Percentiles rank a stretch among this genome's conserved stretches.
Evolutionary conservation across 1,139 yeast genomes (phyloP).

Genomic region (Nakaseomyces nivariensis): DNA sequence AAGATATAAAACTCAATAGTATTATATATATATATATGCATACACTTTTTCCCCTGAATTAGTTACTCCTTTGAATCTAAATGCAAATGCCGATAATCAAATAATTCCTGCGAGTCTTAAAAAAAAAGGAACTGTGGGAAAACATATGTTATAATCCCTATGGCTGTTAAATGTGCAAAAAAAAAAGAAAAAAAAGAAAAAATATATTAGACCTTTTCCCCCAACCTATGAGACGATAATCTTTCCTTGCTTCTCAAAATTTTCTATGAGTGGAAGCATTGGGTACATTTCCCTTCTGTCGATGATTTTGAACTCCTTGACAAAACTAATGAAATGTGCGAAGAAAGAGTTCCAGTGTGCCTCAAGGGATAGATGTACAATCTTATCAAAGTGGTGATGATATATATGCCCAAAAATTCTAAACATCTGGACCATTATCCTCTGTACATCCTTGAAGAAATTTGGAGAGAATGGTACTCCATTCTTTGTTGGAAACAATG

Average conservation of each 20-base stretch:
- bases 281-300: constrained; percentile 78
- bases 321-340: constrained; percentile 87
- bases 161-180: too few relatives aligned
- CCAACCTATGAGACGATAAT: constrained; percentile 30
- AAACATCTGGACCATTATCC: constrained; percentile 85
- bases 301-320: constrained; percentile 71
- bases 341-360: constrained; percentile 98
- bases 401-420: constrained; percentile 94
- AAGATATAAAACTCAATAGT: too few relatives aligned
- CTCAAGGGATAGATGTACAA: constrained; percentile 80
- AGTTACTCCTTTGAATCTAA: too few relatives aligned
- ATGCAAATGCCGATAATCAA: too few relatives aligned
- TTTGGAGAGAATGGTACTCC: constrained; percentile 92
- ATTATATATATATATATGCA: too few relatives aligned
- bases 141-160: too few relatives aligned
- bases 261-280: constrained; percentile 61
- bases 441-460: constrained; percentile 71
- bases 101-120: too few relatives aligned
- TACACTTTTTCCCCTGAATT: too few relatives aligned
- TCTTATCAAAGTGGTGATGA: constrained; percentile 86
- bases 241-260: constrained; percentile 79
- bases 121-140: too few relatives aligned
- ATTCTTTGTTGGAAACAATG: constrained; percentile 81
- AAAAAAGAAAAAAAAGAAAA: too few relatives aligned
- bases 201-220: too few relatives aligned